Conservation (phyloP, 768 basidiomycete genomes). For the Serendipita indica region DNA sequence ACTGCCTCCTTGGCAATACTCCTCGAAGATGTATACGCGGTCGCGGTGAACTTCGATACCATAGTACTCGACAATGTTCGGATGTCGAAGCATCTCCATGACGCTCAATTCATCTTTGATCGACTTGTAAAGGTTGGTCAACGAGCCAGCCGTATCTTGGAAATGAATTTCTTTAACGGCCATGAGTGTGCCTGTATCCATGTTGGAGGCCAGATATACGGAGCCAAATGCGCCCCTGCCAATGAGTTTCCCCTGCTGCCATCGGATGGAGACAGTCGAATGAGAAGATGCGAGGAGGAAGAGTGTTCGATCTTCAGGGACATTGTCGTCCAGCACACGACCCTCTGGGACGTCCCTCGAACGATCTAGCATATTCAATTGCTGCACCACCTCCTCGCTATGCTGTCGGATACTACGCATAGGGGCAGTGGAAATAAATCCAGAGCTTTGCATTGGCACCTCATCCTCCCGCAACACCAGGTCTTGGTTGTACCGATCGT, state of each 20-base stretch:
- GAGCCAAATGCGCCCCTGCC: conserved; percentile 98
- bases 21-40: conserved; percentile 98
- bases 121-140: conserved; percentile 77
- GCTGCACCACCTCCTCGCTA: conserved; percentile 55
- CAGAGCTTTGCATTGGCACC: conserved; percentile 1
- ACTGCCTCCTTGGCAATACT: conserved; percentile 94
- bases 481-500: conserved; percentile 22
- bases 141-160: conserved; percentile 67
- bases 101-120: conserved; percentile 93
- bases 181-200: conserved; percentile 92
- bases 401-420: conserved; percentile 55
- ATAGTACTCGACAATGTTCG: conserved; percentile 96
- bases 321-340: conserved; percentile 86
- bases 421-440: conserved; percentile 15
- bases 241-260: conserved; percentile 98
- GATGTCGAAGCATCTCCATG: conserved; percentile 96
- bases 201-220: conserved; percentile 97
- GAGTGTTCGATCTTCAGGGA: conserved; percentile 82
- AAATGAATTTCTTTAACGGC: conserved; percentile 99
- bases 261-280: conserved; percentile 87
- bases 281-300: conserved; percentile 92
- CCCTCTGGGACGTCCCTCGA: conserved; percentile 58
- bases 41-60: conserved; percentile 98
- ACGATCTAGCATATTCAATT: conserved; percentile 50
- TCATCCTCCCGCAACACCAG: conserved; percentile 6